Percentiles rank a stretch among this genome's conserved stretches.
These are phyloP conservation scores for Candida sp. DNA, from an alignment of 1,139 yeast species.

Conservation along the genomic window DNA sequence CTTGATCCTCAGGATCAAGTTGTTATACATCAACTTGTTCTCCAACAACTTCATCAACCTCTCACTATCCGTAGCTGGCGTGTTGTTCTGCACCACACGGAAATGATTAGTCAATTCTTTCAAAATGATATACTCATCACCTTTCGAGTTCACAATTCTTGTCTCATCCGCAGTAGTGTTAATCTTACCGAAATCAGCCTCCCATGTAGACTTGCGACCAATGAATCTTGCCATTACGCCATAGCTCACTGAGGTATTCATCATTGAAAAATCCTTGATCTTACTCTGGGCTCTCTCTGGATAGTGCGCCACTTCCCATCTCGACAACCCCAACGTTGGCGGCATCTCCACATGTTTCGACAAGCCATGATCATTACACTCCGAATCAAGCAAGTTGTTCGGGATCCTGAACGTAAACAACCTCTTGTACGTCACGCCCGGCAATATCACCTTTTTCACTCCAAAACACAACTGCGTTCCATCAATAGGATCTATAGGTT, in stretches of 20 bases:
- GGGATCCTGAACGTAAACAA: slow-evolving; percentile 49
- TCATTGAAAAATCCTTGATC: slow-evolving; percentile 24
- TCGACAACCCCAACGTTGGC: slow-evolving; percentile 39
- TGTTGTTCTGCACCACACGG: slow-evolving; percentile 32
- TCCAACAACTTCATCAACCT: slow-evolving; percentile 20
- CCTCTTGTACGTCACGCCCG: slow-evolving; percentile 37
- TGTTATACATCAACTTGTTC: slow-evolving; percentile 27
- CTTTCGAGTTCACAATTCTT: slow-evolving; percentile 36
- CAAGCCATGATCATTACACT: slow-evolving; percentile 39
- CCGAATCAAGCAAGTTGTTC: slow-evolving; percentile 39
- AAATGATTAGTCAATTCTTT: slow-evolving; percentile 33
- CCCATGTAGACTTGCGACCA: slow-evolving; percentile 33
- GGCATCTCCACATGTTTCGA: slow-evolving; percentile 40
- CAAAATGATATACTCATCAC: slow-evolving; percentile 48
- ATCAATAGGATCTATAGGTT: slow-evolving; percentile 30
- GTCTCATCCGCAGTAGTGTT: slow-evolving; percentile 20
- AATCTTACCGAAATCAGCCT: slow-evolving; percentile 18
- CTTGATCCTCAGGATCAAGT: slow-evolving; percentile 29
- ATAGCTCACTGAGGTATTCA: slow-evolving; percentile 38
- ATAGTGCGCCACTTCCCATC: slow-evolving; percentile 18
- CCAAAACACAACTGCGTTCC: slow-evolving; percentile 28
- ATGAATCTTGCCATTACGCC: slow-evolving; percentile 45
- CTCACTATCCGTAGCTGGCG: slow-evolving; percentile 14
- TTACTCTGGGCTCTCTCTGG: slow-evolving; percentile 15
- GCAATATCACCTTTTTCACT: slow-evolving; percentile 26